A percentile compares a stretch with the other conserved stretches of the same genome.
phyloP scores from a whole-genome alignment of 306 rosid genomes.

The Cicer cuneatum region DNA sequence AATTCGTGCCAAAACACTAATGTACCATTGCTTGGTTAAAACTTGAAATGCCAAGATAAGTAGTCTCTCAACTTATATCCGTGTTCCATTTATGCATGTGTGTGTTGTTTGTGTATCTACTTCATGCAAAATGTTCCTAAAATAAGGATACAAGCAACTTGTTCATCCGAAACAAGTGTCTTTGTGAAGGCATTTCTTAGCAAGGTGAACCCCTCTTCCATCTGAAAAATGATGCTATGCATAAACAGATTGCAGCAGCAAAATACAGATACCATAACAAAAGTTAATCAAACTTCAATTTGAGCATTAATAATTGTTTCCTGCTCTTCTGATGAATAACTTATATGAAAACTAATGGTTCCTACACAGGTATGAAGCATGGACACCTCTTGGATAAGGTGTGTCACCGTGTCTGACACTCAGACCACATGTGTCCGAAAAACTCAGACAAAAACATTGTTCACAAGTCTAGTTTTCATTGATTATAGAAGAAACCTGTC shows the following conservation, averaged over 20 bases:
- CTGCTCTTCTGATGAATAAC: conserved; percentile 21
- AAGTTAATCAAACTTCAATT: conserved; percentile 33
- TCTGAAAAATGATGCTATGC: conserved; percentile 55
- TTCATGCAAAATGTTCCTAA: conserved; percentile 39
- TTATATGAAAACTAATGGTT: conserved; percentile 19
- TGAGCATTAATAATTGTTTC: conserved; percentile 15
- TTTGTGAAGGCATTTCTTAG: conserved; percentile 63
- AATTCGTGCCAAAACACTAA: conserved; percentile 71
- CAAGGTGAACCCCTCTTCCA: conserved; percentile 76
- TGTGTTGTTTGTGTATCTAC: conserved; percentile 37
- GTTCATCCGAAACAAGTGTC: conserved; percentile 58
- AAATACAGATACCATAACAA: conserved; percentile 29
- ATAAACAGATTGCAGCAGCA: conserved; percentile 34
- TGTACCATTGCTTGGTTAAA: conserved; percentile 85
- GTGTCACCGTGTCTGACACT: too few species aligned
- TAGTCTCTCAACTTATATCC: conserved; percentile 17
- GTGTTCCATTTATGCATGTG: conserved; percentile 19
- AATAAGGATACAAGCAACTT: conserved; percentile 71
- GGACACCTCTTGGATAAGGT: too few species aligned
- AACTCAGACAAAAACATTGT: background rate
- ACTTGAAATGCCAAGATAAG: conserved; percentile 70
- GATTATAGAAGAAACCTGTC: conserved; percentile 20
- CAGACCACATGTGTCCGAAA: too few species aligned
- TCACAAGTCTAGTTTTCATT: conserved; percentile 2
- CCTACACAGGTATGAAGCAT: background rate